Conservation (phyloP, 306 rosid genomes). For the Prunus dulcis region DNA sequence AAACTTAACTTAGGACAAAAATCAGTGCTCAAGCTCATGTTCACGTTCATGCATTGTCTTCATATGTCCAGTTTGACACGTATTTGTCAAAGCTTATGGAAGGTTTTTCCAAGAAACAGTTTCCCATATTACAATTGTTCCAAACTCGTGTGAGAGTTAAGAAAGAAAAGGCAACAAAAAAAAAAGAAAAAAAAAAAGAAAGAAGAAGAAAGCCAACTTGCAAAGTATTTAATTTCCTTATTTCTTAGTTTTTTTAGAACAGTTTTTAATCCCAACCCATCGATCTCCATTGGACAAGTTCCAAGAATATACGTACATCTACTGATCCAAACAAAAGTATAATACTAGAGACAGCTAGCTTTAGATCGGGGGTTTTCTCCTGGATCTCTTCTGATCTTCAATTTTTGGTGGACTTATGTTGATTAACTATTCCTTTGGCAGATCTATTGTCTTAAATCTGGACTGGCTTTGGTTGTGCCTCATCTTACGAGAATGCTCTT, state of each 20-base stretch:
- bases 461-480: too few species aligned
- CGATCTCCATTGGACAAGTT: neutral
- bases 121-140: neutral
- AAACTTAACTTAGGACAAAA: neutral
- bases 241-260: neutral
- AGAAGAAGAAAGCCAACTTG: too few species aligned
- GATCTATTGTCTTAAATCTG: too few species aligned
- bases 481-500: too few species aligned
- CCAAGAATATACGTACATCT: too few species aligned
- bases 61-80: neutral
- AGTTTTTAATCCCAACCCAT: neutral
- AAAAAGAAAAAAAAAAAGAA: accelerated
- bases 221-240: neutral
- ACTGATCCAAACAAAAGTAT: neutral
- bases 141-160: neutral
- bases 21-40: too few species aligned
- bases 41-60: neutral
- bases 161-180: neutral
- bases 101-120: neutral
- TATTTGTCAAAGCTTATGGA: neutral
- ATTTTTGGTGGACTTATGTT: too few species aligned
- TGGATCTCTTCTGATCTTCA: too few species aligned
- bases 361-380: too few species aligned
- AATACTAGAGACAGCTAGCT: neutral
- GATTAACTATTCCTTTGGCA: too few species aligned